Evolutionary conservation across 805 yeast genomes (phyloP), one percentile per base, ranked within the genome.

Genomic region (Teunomyces cretensis): DNA sequence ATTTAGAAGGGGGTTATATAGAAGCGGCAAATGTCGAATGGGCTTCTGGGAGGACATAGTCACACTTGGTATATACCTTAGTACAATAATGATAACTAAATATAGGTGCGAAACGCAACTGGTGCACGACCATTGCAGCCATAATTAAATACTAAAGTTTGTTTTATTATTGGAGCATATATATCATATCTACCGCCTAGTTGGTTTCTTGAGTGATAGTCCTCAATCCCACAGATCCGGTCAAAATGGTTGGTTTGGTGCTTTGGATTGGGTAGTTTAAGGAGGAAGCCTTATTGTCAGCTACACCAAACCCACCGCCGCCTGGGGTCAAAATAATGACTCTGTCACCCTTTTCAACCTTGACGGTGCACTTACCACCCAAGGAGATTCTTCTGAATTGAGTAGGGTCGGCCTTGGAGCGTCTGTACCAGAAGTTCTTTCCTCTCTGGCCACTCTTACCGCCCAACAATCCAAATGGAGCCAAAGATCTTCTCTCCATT

Each of bases 401-500:
- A n/a, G 50, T 44, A 1, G 51, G 47, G 15, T 50, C 48, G 3
- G 41, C 39, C 27, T 45, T 46, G 15, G 60, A 46, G 36, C 54
- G 52, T 39, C 61, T 52, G 38, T 52, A 50, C 76, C 76, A 72
- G 26, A 54, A 54, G 52, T 71, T 65, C 42, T 52, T 54, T 4
- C 99, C 99, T 48, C 88, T 68, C 17, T 63, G 62, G 2, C 95
- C 99, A 51, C 80, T 80, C 26, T 67, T 73, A 27, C 98, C 99
- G 1, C 97, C 97, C 16, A 77, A 65, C 42, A 92, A 62, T 3
- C 98, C 99, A 61, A 84, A 86, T 1, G 98, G 99, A 1, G 91
- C 84, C 47, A 80, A 66, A 2, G 87, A 82, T 55, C 98, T 77
- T 60, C 99, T 78, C 61, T 92, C 97, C 54, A 92, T 86, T 44